Percentiles rank a stretch among this genome's conserved stretches.
These are phyloP conservation scores for Diospyros lotus DNA, from an alignment of 148 eudicot genomes.

Conservation along the genomic window DNA sequence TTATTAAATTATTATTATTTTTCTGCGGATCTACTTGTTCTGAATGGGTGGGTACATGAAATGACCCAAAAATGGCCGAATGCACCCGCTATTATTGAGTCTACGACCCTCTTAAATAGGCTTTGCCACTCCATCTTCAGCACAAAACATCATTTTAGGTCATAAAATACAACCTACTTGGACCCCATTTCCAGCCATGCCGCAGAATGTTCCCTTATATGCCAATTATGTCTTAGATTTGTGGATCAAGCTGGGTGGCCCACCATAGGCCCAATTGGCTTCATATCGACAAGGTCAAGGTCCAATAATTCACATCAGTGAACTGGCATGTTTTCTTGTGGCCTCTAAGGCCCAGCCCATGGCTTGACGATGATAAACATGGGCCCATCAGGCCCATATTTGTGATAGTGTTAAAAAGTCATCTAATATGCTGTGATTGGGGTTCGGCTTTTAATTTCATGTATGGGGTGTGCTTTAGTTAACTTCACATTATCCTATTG, in stretches of 20 bases:
- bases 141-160: not conserved
- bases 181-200: slow-evolving; percentile 6
- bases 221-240: not conserved
- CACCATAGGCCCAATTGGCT: not conserved
- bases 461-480: too few relatives aligned
- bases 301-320: not conserved
- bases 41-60: not conserved
- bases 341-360: too few relatives aligned
- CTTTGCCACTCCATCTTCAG: not conserved
- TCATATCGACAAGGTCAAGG: not conserved
- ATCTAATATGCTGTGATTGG: too few relatives aligned
- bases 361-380: too few relatives aligned
- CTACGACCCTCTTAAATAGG: not conserved
- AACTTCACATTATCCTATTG: too few relatives aligned
- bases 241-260: not conserved
- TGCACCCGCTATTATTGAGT: not conserved
- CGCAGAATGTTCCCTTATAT: not conserved
- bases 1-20: not conserved
- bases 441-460: too few relatives aligned
- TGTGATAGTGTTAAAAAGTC: too few relatives aligned
- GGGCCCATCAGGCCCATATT: too few relatives aligned
- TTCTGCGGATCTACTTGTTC: not conserved
- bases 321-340: too few relatives aligned
- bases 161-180: not conserved
- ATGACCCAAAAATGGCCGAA: not conserved